Base-by-base conservation (phyloP, 2,329 filamentous ascomycete genomes). In the Colletotrichum lindemuthianum region DNA sequence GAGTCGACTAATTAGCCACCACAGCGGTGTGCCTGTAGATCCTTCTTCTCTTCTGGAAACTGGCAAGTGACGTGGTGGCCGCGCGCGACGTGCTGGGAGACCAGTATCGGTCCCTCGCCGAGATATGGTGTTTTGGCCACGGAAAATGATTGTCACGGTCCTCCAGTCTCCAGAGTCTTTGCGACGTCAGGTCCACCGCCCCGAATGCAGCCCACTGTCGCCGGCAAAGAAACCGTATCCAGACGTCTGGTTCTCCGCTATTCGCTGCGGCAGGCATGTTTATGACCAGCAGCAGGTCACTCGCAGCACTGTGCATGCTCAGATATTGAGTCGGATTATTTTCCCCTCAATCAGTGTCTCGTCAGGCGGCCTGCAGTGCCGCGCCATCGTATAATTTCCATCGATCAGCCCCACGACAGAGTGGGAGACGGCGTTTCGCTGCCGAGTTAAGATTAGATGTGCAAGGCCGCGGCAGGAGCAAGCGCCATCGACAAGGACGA, bases 271-370 rank as follows among this genome's bases (percentile, higher is more conserved):
- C 55, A 59, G 12, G 12, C 48, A 47, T 49, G 44, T 51, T 45
- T n/a, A 60, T 52, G 49, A 53, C 49, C 49, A 60, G 41, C 58
- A 60, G 58, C 37, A 59, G 53, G 53, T 63, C 53, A 63, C 41
- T 51, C 47, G 47, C 53, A 59, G 40, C 34, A 52, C 40, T 47
- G 48, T 34, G 55, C 43, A 47, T 45, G 24, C 24, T 40, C 36
- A 36, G 37, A 36, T 15, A 51, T 52, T 37, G 58, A 65, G 45
- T 52, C 40, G 50, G 50, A 56, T 45, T 33, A 45, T 45, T 11
- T 49, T 24, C 34, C 61, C 58, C 61, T 61, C 45, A 15, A 32
- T 24, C 24, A 24, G 24, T 24, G 24, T 24, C 24, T 24, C 24
- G 24, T 24, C 24, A 24, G 24, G 24, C 24, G 24, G 24, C 24